Percentiles rank a stretch among this genome's conserved stretches.
Conservation (phyloP, 2,329 filamentous ascomycete species). For the Fusarium odoratissimum region DNA sequence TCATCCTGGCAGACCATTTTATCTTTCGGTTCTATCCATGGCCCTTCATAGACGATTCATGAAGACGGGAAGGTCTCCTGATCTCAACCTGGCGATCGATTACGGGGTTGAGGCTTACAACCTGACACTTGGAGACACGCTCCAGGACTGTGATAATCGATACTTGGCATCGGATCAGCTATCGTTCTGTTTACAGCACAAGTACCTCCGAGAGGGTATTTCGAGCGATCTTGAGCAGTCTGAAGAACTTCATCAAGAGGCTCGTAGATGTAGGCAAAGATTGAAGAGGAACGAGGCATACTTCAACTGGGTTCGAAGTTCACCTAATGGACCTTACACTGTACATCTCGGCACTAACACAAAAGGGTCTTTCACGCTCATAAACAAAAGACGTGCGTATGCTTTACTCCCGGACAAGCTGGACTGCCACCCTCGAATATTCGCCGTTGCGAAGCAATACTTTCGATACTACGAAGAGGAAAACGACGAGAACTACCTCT, state of each 20-base stretch:
- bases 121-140: background rate
- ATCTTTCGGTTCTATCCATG: background rate
- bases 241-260: background rate
- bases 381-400: background rate
- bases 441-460: accelerated
- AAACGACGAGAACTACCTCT: background rate
- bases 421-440: background rate
- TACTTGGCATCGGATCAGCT: background rate
- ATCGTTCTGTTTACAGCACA: background rate
- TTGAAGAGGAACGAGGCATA: accelerated
- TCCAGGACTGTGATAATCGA: background rate
- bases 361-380: accelerated
- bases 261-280: accelerated
- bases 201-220: background rate
- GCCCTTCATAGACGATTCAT: background rate
- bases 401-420: accelerated
- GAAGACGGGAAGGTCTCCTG: accelerated
- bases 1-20: background rate
- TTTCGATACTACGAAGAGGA: background rate
- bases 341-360: background rate
- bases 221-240: accelerated
- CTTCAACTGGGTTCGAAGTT: accelerated
- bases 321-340: background rate
- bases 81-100: background rate
- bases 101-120: background rate